Evolutionary conservation across 2,329 filamentous ascomycete species (phyloP).

Genomic region (Fusarium sp.): DNA sequence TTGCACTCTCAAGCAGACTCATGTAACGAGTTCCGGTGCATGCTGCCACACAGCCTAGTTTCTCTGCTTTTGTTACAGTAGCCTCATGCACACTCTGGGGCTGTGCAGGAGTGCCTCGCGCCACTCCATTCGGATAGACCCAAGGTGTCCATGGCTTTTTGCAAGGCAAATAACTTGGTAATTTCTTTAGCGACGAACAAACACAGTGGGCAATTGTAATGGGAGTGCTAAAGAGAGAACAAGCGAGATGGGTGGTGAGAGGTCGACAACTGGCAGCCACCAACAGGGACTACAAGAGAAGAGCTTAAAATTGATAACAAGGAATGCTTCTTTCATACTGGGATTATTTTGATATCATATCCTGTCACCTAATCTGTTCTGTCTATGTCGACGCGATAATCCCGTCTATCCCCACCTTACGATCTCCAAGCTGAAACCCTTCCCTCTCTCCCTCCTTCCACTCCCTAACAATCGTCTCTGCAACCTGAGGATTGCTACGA

Average conservation of each 20-base stretch:
- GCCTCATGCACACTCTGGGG: background rate
- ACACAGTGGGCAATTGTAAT: background rate
- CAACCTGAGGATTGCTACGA: background rate
- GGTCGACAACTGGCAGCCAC: no score
- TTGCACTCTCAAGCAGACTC: background rate
- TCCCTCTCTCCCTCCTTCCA: background rate
- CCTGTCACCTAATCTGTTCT: background rate
- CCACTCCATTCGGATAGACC: background rate
- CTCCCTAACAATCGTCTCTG: background rate
- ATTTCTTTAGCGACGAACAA: background rate
- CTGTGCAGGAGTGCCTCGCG: background rate
- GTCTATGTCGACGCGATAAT: background rate
- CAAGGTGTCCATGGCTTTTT: background rate
- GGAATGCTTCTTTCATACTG: background rate
- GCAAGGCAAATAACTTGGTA: background rate
- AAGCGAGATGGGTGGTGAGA: no score
- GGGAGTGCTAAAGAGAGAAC: background rate
- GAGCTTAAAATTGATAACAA: background rate
- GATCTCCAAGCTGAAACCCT: background rate
- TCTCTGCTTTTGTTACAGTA: background rate
- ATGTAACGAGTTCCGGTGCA: background rate
- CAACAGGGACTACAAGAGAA: background rate
- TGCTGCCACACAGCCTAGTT: background rate
- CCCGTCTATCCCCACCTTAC: background rate
- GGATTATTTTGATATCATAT: background rate